Evolutionary conservation across 139 green algal species (phyloP).

Genomic region (Closterium sp.): DNA sequence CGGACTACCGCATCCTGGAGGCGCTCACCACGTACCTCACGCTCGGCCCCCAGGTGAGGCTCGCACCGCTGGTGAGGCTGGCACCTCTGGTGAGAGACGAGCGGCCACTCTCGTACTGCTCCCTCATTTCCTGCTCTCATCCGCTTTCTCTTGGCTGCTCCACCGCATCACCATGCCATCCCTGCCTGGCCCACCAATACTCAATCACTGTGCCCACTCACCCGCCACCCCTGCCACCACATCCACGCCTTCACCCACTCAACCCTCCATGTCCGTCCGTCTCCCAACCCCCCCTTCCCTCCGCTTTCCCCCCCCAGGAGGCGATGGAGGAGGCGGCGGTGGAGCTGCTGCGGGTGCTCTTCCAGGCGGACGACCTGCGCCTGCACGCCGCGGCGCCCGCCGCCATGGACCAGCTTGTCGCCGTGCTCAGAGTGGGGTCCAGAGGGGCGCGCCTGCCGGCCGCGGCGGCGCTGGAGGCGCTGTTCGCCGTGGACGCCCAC

Average conservation of each 20-base stretch:
- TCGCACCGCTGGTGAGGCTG: too few species aligned
- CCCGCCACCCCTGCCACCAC: too few species aligned
- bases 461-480: conserved; percentile 17
- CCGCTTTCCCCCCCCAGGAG: conserved; percentile 1
- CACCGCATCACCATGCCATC: too few species aligned
- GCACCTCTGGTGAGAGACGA: too few species aligned
- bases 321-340: conserved; percentile 33
- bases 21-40: conserved; percentile 44
- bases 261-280: not conserved
- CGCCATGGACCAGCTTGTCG: conserved; percentile 41
- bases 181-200: too few species aligned
- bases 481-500: conserved; percentile 20
- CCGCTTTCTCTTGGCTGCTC: too few species aligned
- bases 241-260: not conserved
- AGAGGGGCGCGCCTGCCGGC: conserved; percentile 2
- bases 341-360: conserved; percentile 14
- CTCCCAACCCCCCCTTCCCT: not conserved
- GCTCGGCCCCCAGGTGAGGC: conserved; percentile 26
- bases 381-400: conserved; percentile 11
- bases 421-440: conserved; percentile 19
- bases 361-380: conserved; percentile 20
- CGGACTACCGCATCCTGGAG: conserved; percentile 17
- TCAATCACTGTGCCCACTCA: too few species aligned
- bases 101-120: too few species aligned
- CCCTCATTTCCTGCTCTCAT: too few species aligned